These are phyloP conservation scores for Sedum album DNA, from an alignment of 164 flowering plant genomes.

Conservation along the genomic window DNA sequence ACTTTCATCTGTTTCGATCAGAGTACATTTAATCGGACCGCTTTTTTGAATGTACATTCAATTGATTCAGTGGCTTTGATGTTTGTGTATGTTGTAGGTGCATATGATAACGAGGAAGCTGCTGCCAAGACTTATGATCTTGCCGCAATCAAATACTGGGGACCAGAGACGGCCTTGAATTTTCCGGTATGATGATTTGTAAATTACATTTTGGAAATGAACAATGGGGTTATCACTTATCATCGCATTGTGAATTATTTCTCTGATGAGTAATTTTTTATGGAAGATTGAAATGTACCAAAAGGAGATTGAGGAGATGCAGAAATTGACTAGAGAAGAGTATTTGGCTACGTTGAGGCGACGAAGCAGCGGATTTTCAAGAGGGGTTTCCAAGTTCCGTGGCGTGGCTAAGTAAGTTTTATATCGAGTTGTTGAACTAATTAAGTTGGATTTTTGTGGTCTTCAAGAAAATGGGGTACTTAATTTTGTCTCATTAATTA, in stretches of 20 bases:
- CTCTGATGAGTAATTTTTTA: background rate
- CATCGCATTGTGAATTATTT: background rate
- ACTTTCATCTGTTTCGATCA: background rate
- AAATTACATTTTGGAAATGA: background rate
- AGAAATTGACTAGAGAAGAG: slow-evolving; percentile 12
- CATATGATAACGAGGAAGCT: slow-evolving; percentile 14
- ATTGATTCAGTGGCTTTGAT: too few relatives aligned
- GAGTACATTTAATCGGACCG: background rate
- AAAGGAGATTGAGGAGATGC: slow-evolving; percentile 15
- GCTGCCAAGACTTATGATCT: slow-evolving; percentile 17
- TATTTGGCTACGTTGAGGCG: slow-evolving; percentile 15
- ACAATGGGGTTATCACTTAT: background rate
- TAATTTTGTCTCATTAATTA: background rate
- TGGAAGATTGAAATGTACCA: slow-evolving; percentile 8
- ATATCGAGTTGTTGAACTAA: background rate
- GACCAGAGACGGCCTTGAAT: slow-evolving; percentile 6
- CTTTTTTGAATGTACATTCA: background rate
- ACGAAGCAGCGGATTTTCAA: slow-evolving; percentile 14
- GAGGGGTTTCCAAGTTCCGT: slow-evolving; percentile 14
- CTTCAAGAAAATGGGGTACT: background rate
- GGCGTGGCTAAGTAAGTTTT: slow-evolving; percentile 16
- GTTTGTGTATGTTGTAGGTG: slow-evolving; percentile 7
- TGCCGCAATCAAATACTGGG: slow-evolving; percentile 21
- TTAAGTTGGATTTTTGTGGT: background rate
- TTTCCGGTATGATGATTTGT: slow-evolving; percentile 11